These are phyloP conservation scores for Lentinula boryana DNA, from an alignment of 768 basidiomycete genomes.

Conservation along the genomic window DNA sequence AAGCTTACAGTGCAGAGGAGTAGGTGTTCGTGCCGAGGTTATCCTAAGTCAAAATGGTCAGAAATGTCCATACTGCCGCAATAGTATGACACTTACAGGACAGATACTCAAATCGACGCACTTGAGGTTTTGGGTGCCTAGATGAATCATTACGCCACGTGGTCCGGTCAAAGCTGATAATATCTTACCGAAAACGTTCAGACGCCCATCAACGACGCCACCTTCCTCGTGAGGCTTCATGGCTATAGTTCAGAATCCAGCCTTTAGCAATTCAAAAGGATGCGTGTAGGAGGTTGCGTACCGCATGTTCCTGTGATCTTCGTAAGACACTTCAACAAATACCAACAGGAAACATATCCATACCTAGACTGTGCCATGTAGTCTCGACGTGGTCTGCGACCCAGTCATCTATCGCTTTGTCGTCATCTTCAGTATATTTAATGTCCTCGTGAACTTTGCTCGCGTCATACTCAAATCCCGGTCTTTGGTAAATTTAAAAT, in stretches of 20 bases:
- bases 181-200: constrained; percentile 47
- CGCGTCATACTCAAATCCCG: constrained; percentile 47
- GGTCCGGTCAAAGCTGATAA: not conserved
- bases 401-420: constrained; percentile 70
- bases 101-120: constrained; percentile 66
- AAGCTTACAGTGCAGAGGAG: constrained; percentile 48
- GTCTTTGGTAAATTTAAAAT: constrained; percentile 25
- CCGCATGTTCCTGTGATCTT: constrained; percentile 33
- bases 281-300: constrained; percentile 12
- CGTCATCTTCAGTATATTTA: constrained; percentile 62
- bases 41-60: constrained; percentile 32
- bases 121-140: constrained; percentile 60
- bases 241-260: constrained; percentile 22
- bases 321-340: not conserved
- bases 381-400: constrained; percentile 69
- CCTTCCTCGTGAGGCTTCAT: constrained; percentile 66
- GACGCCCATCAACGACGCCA: constrained; percentile 58
- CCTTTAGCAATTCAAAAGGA: not conserved
- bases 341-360: constrained; percentile 8
- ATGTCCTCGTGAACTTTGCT: constrained; percentile 58
- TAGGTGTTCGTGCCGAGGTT: constrained; percentile 72
- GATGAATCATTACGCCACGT: not conserved
- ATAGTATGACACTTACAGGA: constrained; percentile 38
- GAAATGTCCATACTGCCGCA: not conserved
- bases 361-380: constrained; percentile 69